These are phyloP conservation scores for Apiotrichum laibachii DNA, from an alignment of 1,284 basidiomycete genomes.

Conservation along the genomic window DNA sequence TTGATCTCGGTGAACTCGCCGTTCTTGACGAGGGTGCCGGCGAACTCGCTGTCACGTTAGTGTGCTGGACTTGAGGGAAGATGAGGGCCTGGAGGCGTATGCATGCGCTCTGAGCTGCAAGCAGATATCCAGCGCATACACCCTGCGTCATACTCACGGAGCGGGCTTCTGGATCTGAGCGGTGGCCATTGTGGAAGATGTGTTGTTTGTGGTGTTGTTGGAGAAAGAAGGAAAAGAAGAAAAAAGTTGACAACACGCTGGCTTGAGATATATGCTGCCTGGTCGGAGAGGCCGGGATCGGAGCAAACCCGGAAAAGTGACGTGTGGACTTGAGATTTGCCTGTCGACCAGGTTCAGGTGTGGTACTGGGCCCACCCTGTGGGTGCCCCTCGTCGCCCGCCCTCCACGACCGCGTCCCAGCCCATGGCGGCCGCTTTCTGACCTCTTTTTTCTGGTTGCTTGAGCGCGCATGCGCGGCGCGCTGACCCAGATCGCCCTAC, in stretches of 20 bases:
- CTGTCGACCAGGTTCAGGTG: not conserved
- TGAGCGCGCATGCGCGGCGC: too few species aligned
- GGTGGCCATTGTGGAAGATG: slow-evolving; percentile 13
- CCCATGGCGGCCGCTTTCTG: too few species aligned
- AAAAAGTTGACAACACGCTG: not conserved
- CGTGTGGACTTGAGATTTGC: too few species aligned
- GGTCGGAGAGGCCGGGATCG: not conserved
- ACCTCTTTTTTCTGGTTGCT: too few species aligned
- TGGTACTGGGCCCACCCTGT: not conserved
- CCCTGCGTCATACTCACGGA: slow-evolving; percentile 49
- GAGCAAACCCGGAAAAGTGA: not conserved
- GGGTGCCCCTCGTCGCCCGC: too few species aligned
- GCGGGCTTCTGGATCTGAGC: slow-evolving; percentile 46
- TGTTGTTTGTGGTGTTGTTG: not conserved
- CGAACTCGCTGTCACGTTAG: slow-evolving; percentile 55
- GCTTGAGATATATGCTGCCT: not conserved
- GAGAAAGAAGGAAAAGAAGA: not conserved
- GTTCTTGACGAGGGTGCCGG: slow-evolving; percentile 69
- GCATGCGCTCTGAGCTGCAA: too few species aligned
- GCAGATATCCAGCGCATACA: too few species aligned
- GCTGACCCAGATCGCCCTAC: too few species aligned
- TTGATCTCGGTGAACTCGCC: slow-evolving; percentile 73
- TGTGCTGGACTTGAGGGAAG: not conserved
- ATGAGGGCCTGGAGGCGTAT: too few species aligned
- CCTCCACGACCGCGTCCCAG: too few species aligned